Evolutionary conservation across 2,329 filamentous ascomycete species (phyloP).

Genomic region (Xenosphaeropsis pyriputrescens): DNA sequence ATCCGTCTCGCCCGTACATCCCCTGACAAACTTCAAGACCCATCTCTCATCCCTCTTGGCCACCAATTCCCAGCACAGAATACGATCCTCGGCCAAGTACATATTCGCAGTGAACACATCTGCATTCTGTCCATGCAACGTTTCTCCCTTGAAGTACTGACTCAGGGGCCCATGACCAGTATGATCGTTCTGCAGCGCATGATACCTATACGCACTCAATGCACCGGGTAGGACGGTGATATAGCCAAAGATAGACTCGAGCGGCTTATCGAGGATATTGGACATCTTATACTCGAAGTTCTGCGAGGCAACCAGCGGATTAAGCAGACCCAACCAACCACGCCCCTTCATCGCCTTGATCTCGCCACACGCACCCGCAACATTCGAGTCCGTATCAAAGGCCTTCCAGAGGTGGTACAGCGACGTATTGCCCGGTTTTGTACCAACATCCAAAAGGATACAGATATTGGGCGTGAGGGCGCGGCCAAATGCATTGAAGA

Average conservation of each 20-base stretch:
- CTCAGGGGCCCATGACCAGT: slow-evolving; percentile 89
- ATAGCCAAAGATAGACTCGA: slow-evolving; percentile 95
- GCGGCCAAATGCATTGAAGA: slow-evolving; percentile 94
- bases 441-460: slow-evolving; percentile 92
- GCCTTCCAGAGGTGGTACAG: slow-evolving; percentile 99
- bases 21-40: slow-evolving; percentile 97
- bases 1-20: slow-evolving; percentile 92
- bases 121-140: slow-evolving; percentile 85
- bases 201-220: slow-evolving; percentile 87
- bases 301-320: slow-evolving; percentile 88
- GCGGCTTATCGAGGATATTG: slow-evolving; percentile 93
- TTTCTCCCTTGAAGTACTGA: slow-evolving; percentile 99
- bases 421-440: slow-evolving; percentile 73
- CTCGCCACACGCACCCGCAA: slow-evolving; percentile 91
- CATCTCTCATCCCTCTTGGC: slow-evolving; percentile 89
- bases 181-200: slow-evolving; percentile 91
- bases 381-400: slow-evolving; percentile 94
- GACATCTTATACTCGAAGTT: slow-evolving; percentile 99
- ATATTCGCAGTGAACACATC: slow-evolving; percentile 97
- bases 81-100: slow-evolving; percentile 83
- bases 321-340: slow-evolving; percentile 68
- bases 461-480: slow-evolving; percentile 92
- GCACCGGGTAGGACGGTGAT: slow-evolving; percentile 95
- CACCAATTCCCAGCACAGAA: slow-evolving; percentile 87
- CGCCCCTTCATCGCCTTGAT: slow-evolving; percentile 95